Conservation (phyloP, 1,139 yeast species). For the Debaryomyces sp. region DNA sequence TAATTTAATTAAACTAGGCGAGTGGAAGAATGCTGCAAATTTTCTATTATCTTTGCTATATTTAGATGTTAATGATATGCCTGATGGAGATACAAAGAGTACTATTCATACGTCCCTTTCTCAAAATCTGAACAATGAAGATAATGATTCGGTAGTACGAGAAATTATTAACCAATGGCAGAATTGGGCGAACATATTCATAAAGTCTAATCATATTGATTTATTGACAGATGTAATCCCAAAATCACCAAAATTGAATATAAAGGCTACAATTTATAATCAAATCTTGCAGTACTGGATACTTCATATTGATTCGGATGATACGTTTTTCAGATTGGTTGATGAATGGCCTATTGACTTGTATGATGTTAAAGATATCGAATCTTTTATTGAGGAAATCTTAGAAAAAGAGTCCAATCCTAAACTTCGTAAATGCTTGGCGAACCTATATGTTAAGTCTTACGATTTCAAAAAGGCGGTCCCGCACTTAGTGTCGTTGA, state of each 20-base stretch:
- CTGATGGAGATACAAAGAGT: conserved; percentile 34
- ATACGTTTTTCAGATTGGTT: conserved; percentile 44
- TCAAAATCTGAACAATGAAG: conserved; percentile 17
- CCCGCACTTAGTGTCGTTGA: conserved; percentile 56
- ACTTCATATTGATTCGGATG: conserved; percentile 27
- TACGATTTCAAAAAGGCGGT: conserved; percentile 68
- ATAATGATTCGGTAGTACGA: conserved; percentile 31
- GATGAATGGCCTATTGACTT: conserved; percentile 61
- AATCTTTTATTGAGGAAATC: conserved; percentile 49
- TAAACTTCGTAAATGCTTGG: conserved; percentile 51
- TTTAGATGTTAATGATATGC: conserved; percentile 33
- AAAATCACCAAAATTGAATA: conserved; percentile 33
- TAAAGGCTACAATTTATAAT: conserved; percentile 50
- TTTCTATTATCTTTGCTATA: conserved; percentile 48
- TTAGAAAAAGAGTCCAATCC: conserved; percentile 26
- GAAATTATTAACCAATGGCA: conserved; percentile 63
- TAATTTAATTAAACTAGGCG: conserved; percentile 46
- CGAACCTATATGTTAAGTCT: conserved; percentile 57
- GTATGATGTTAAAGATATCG: conserved; percentile 52
- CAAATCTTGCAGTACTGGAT: conserved; percentile 55
- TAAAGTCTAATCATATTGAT: conserved; percentile 49
- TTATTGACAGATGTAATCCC: conserved; percentile 61
- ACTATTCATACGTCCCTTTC: conserved; percentile 22
- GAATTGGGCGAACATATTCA: conserved; percentile 59
- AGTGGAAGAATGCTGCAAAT: conserved; percentile 61